Base-by-base conservation (phyloP, 352 stramenopile genomes). In the Globisporangium iwayamae region DNA sequence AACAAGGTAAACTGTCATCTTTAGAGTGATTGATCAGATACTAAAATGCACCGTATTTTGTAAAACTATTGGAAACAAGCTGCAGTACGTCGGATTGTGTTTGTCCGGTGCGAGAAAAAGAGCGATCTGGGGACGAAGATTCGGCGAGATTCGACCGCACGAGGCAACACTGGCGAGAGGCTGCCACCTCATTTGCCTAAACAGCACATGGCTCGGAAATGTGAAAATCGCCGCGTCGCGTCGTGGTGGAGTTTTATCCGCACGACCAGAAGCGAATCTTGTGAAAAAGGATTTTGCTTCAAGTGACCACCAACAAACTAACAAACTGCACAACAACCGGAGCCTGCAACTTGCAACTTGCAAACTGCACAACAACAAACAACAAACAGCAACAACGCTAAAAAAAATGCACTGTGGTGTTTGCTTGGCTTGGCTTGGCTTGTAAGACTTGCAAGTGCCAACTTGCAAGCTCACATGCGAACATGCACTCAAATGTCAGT, bases 1-100 rank as follows among this genome's bases (percentile, higher is more conserved):
- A 59, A 47, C 4, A 48, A 5, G 48, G 48, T 13, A 5, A 3
- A 22, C 18, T 43, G 38, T 10, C 4, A 2, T 14, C 18, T 43
- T 43, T 43, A 0, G 9, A 13, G 38, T 16, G 38, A 43, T 14
- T 43, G 3, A 36, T 36, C 32, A 36, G 3, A 5, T 36, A 11
- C 3, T 10, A 14, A 32, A 18, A 39, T 2, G 7, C n/a, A 47
- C 53, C 53, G 20, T 48, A 10, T 47, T 59, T 59, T 16, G 53
- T 1, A 47, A 59, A 20, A 8, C 0, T 5, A 13, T 10, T 3
- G n/a, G 30, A n/a, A 43, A 25, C 7, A 28, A 43, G 6, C 20
- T 38, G 53, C 14, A 34, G 53, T 59, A 59, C 53, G 38, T 46
- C 53, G 38, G 53, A 59, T 59, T 43, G 53, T 48, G 52, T 18